phyloP scores from a whole-genome alignment of 1,284 basidiomycete species.

The Athelia psychrophila region DNA sequence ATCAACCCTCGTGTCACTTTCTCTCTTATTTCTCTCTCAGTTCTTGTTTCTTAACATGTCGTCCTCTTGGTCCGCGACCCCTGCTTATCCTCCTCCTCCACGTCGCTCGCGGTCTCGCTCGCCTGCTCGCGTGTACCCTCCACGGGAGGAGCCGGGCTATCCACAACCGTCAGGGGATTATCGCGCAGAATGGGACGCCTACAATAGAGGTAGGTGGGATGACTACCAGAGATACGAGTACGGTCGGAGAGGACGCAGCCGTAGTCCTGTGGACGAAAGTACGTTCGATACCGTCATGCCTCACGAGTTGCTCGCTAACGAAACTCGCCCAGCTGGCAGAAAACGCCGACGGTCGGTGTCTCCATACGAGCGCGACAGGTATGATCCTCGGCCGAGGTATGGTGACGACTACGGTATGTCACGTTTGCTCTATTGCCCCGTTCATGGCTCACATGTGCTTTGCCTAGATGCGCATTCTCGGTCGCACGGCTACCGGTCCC shows the following conservation, averaged over 20 bases:
- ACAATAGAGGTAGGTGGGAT: constrained; percentile 71
- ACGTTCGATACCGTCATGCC: constrained; percentile 18
- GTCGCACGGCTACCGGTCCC: constrained; percentile 59
- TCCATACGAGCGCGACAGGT: constrained; percentile 81
- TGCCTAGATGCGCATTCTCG: constrained; percentile 61
- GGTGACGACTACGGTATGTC: constrained; percentile 74
- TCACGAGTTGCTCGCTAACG: constrained; percentile 8
- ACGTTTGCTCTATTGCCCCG: constrained; percentile 5
- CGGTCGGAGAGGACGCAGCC: constrained; percentile 65
- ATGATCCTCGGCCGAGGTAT: constrained; percentile 78
- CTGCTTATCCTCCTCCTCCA: constrained; percentile 66
- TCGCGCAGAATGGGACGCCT: constrained; percentile 63
- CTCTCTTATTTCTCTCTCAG: constrained; percentile 66
- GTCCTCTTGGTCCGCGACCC: constrained; percentile 60
- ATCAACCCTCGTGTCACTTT: constrained; percentile 60
- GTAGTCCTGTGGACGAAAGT: constrained; percentile 70
- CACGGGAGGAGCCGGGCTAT: constrained; percentile 44
- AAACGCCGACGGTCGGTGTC: constrained; percentile 84
- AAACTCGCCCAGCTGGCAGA: constrained; percentile 44
- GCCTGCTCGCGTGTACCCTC: constrained; percentile 52
- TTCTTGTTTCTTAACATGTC: constrained; percentile 53
- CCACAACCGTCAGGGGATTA: constrained; percentile 57
- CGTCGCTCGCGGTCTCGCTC: constrained; percentile 80
- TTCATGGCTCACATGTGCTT: constrained; percentile 9
- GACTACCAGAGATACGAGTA: constrained; percentile 64